Conservation (phyloP, 148 eudicot genomes). For the Chenopodium quinoa region DNA sequence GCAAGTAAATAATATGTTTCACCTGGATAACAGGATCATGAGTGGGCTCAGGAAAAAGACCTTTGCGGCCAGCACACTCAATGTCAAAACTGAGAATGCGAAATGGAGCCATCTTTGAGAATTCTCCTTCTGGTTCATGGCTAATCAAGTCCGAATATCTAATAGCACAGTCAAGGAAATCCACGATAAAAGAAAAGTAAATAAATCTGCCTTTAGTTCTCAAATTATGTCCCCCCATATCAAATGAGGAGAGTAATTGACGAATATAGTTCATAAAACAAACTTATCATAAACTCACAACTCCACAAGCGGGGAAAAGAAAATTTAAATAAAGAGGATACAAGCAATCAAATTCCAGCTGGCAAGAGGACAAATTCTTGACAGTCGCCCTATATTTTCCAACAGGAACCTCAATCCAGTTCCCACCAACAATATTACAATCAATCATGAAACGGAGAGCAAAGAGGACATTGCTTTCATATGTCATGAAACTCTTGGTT, state of each 20-base stretch:
- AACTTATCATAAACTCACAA: background rate
- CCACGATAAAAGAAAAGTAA: background rate
- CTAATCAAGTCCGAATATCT: constrained; percentile 83
- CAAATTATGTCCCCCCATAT: background rate
- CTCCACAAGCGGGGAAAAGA: background rate
- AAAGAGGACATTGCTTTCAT: constrained; percentile 89
- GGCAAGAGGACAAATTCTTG: constrained; percentile 71
- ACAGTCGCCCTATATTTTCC: constrained; percentile 64
- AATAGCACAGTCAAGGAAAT: constrained; percentile 33
- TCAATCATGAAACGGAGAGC: constrained; percentile 98
- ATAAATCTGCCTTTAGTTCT: background rate
- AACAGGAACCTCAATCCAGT: constrained; percentile 89
- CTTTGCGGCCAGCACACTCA: constrained; percentile 99
- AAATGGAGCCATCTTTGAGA: constrained; percentile 96
- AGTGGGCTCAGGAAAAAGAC: constrained; percentile 87
- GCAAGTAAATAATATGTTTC: constrained; percentile 2
- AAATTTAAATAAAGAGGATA: constrained; percentile 47
- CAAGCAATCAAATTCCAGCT: constrained; percentile 92
- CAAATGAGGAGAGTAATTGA: background rate
- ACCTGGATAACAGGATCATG: constrained; percentile 99
- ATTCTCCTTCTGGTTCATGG: constrained; percentile 92
- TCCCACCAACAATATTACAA: constrained; percentile 92
- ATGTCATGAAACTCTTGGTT: constrained; percentile 82
- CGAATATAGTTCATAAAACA: background rate
- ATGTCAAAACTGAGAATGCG: constrained; percentile 98